Conservation (phyloP, 2,329 filamentous ascomycete species). For the Apiospora hydei region DNA sequence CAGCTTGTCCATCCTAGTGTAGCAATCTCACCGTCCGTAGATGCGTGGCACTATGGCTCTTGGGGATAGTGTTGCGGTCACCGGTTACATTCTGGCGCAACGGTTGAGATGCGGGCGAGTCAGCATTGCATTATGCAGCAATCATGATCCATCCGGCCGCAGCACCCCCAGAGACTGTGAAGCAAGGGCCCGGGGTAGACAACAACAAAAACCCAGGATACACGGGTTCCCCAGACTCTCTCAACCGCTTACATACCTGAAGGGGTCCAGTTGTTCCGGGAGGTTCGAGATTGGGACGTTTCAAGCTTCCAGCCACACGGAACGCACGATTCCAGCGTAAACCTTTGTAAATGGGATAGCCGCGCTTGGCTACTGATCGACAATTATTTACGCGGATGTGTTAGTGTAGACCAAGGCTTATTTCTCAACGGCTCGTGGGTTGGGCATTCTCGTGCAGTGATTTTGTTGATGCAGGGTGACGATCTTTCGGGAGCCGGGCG, state of each 20-base stretch:
- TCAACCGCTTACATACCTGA: neutral
- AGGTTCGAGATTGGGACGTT: slow-evolving; percentile 1
- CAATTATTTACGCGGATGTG: neutral
- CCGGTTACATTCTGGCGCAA: slow-evolving; percentile 14
- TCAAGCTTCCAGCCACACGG: slow-evolving; percentile 12
- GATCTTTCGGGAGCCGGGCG: neutral
- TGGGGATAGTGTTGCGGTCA: neutral
- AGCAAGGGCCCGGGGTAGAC: neutral
- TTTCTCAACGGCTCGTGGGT: slow-evolving; percentile 20
- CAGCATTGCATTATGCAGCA: slow-evolving; percentile 6
- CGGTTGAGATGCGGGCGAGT: neutral
- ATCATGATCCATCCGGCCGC: neutral
- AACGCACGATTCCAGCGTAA: neutral
- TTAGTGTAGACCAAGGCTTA: neutral
- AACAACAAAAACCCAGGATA: slow-evolving; percentile 1
- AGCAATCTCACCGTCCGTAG: neutral
- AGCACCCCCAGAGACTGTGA: slow-evolving; percentile 8
- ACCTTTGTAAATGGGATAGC: slow-evolving; percentile 9
- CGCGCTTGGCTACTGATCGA: slow-evolving; percentile 5
- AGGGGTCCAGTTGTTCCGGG: neutral
- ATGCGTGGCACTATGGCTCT: slow-evolving; percentile 5
- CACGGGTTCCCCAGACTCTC: slow-evolving; percentile 7
- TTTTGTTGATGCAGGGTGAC: slow-evolving; percentile 3
- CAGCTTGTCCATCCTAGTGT: neutral
- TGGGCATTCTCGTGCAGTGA: neutral